phyloP scores from a whole-genome alignment of 2,329 filamentous ascomycete species.

The Fusarium anguioides region DNA sequence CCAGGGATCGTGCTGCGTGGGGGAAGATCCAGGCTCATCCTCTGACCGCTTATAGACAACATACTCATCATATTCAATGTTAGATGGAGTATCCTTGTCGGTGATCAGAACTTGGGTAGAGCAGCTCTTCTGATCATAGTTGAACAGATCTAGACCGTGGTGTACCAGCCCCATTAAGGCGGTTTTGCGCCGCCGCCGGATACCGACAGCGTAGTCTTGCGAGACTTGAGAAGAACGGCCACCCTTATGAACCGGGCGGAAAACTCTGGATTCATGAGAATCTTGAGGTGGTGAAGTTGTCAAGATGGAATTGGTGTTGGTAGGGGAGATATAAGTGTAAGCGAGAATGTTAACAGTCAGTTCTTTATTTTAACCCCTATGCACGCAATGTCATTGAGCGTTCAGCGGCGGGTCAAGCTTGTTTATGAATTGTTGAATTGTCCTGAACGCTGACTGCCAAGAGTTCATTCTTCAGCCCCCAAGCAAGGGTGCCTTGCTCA shows the following conservation, averaged over 20 bases:
- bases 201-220: conserved; percentile 40
- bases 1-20: conserved; percentile 4
- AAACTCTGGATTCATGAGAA: conserved; percentile 39
- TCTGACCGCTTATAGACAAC: conserved; percentile 49
- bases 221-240: conserved; percentile 38
- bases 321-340: neutral
- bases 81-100: conserved; percentile 45
- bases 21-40: conserved; percentile 20
- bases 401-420: conserved; percentile 19
- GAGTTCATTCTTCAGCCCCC: conserved; percentile 9
- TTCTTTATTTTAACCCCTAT: neutral
- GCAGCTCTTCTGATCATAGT: conserved; percentile 50
- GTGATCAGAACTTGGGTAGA: conserved; percentile 51
- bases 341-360: conserved; percentile 5
- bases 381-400: conserved; percentile 5
- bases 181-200: conserved; percentile 41
- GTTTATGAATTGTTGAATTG: conserved; percentile 33
- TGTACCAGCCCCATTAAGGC: conserved; percentile 43
- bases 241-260: conserved; percentile 41
- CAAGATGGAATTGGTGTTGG: neutral
- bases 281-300: conserved; percentile 6
- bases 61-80: conserved; percentile 54
- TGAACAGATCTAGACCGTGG: conserved; percentile 52
- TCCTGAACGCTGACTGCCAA: conserved; percentile 31
- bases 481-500: conserved; percentile 29